phyloP scores from a whole-genome alignment of 2,329 filamentous ascomycete species.

The Epichloe brachyelytri region DNA sequence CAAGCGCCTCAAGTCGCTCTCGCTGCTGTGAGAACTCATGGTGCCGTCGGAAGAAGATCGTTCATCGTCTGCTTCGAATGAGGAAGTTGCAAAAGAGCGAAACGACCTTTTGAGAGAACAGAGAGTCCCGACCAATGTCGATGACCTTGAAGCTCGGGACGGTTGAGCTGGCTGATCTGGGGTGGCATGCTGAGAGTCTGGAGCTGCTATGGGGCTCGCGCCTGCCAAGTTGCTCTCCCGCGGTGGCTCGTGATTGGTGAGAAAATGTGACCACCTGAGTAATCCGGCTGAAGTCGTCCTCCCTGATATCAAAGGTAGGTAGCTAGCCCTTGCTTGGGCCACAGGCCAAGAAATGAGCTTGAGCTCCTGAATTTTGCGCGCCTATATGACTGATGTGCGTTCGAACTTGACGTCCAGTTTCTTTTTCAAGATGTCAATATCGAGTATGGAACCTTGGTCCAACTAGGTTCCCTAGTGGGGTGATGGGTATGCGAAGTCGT shows the following conservation, averaged over 20 bases:
- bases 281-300: no score
- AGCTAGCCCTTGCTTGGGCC: no score
- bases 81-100: conserved; percentile 43
- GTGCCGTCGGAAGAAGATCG: conserved; percentile 29
- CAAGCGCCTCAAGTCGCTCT: conserved; percentile 22
- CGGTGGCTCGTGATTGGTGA: conserved; percentile 2
- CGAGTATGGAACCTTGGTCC: not conserved
- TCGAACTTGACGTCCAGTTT: no score
- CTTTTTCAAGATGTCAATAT: no score
- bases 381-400: no score
- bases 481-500: not conserved
- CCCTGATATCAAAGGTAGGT: no score
- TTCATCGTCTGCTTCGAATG: conserved; percentile 60
- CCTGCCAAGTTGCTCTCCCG: not conserved
- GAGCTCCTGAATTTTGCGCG: no score
- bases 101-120: conserved; percentile 39
- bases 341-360: not conserved
- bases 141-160: conserved; percentile 26
- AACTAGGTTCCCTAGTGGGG: not conserved
- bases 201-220: not conserved
- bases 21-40: conserved; percentile 25
- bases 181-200: conserved; percentile 5
- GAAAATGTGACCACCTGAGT: not conserved
- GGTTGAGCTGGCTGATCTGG: conserved; percentile 15
- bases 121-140: conserved; percentile 37